phyloP scores from a whole-genome alignment of 176 grass and related monocot genomes.

The Cenchrus fungigraminus region DNA sequence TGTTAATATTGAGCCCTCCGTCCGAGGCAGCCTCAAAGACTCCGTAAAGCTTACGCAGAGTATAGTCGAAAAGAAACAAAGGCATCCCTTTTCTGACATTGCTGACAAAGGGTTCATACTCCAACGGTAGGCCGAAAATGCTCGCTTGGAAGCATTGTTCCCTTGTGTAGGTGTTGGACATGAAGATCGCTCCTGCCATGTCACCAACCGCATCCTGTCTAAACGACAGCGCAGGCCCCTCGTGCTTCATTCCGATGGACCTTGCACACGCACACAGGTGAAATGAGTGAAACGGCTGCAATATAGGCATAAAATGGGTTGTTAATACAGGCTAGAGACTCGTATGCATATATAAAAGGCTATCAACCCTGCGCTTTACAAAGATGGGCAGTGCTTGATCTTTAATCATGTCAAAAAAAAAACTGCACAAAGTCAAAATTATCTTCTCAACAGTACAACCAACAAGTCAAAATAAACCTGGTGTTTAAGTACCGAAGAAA shows the following conservation, averaged over 20 bases:
- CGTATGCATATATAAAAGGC: not conserved
- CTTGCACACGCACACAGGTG: conserved; percentile 20
- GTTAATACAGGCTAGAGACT: too few relatives aligned
- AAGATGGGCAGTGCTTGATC: not conserved
- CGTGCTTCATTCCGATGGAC: conserved; percentile 37
- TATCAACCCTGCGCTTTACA: not conserved
- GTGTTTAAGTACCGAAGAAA: not conserved
- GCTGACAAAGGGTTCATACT: conserved; percentile 48
- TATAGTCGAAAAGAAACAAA: conserved; percentile 73
- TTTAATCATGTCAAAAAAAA: not conserved
- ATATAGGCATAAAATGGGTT: not conserved
- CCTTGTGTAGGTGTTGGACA: conserved; percentile 62
- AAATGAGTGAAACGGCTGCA: not conserved
- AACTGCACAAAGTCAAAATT: not conserved
- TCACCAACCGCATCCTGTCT: not conserved
- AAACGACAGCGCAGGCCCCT: not conserved
- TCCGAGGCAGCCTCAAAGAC: conserved; percentile 64
- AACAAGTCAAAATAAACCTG: not conserved
- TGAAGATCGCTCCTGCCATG: conserved; percentile 72
- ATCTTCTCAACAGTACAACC: not conserved
- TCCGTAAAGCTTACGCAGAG: conserved; percentile 53
- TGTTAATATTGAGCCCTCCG: conserved; percentile 54
- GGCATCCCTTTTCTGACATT: conserved; percentile 53
- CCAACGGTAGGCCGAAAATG: conserved; percentile 46
- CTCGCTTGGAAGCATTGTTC: conserved; percentile 40